phyloP scores from a whole-genome alignment of 2,329 filamentous ascomycete species.

The Raffaelea ambrosiae region DNA sequence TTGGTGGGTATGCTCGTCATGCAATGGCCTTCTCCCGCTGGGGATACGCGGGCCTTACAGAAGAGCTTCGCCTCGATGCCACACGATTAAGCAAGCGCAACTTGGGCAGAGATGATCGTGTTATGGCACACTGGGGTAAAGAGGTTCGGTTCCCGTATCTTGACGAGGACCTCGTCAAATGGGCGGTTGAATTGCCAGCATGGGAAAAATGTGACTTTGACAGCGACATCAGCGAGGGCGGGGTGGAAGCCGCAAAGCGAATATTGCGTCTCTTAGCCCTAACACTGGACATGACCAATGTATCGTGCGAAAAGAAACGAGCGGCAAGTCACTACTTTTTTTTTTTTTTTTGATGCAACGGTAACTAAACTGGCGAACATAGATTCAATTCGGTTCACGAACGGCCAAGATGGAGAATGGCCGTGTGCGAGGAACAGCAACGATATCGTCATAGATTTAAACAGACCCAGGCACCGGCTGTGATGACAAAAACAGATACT shows the following conservation, averaged over 20 bases:
- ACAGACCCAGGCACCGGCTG: slow-evolving; percentile 27
- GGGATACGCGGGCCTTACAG: slow-evolving; percentile 63
- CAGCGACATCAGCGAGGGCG: slow-evolving; percentile 24
- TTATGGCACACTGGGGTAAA: slow-evolving; percentile 80
- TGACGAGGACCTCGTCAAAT: slow-evolving; percentile 77
- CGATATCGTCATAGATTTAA: slow-evolving; percentile 34
- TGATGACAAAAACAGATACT: slow-evolving; percentile 72
- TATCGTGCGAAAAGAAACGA: slow-evolving; percentile 84
- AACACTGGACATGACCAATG: slow-evolving; percentile 60
- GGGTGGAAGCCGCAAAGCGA: slow-evolving; percentile 71
- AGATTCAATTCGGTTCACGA: slow-evolving; percentile 76
- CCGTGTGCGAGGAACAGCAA: slow-evolving; percentile 59
- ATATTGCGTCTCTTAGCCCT: slow-evolving; percentile 69
- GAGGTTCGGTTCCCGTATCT: slow-evolving; percentile 88
- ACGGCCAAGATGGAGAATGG: slow-evolving; percentile 76
- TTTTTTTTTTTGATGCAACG: slow-evolving; percentile 9
- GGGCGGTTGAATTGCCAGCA: slow-evolving; percentile 66
- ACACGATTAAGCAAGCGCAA: slow-evolving; percentile 85
- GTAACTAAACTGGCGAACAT: slow-evolving; percentile 4
- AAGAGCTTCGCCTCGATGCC: slow-evolving; percentile 81
- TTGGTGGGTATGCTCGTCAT: slow-evolving; percentile 87
- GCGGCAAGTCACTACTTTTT: slow-evolving; percentile 47
- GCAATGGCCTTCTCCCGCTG: slow-evolving; percentile 61
- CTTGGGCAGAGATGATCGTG: slow-evolving; percentile 84
- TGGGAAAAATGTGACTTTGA: slow-evolving; percentile 86